Conservation (phyloP, 164 flowering plant genomes). For the Annona squamosa region DNA sequence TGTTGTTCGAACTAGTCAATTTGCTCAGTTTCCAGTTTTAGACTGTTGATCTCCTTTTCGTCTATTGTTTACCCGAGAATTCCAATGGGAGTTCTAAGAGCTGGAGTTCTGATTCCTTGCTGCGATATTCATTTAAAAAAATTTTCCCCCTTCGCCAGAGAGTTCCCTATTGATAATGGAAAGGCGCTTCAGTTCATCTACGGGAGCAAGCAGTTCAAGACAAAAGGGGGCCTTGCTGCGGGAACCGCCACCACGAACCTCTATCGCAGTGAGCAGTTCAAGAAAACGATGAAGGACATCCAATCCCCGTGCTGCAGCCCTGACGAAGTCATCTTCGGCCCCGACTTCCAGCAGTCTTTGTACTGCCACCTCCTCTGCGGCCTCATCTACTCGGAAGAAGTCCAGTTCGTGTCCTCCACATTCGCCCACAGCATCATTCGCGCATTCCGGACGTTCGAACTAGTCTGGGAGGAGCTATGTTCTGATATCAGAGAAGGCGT, state of each 20-base stretch:
- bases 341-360: conserved; percentile 70
- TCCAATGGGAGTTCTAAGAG: too few relatives aligned
- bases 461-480: conserved; percentile 76
- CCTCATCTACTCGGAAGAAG: conserved; percentile 55
- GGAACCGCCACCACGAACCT: conserved; percentile 88
- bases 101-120: too few relatives aligned
- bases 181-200: conserved; percentile 74
- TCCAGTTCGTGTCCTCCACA: conserved; percentile 60
- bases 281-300: conserved; percentile 51
- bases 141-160: conserved; percentile 28
- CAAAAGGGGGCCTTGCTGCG: conserved; percentile 62
- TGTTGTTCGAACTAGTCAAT: too few relatives aligned
- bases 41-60: too few relatives aligned
- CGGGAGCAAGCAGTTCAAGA: conserved; percentile 74
- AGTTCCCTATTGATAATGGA: conserved; percentile 64
- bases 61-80: too few relatives aligned
- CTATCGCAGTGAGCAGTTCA: conserved; percentile 46
- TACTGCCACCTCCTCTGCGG: conserved; percentile 91
- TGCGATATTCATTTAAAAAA: too few relatives aligned
- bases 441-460: conserved; percentile 71
- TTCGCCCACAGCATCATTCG: conserved; percentile 82
- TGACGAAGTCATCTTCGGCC: conserved; percentile 83
- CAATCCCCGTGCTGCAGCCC: conserved; percentile 72
- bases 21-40: too few relatives aligned
- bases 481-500: conserved; percentile 54